Conservation (phyloP, 1,139 yeast genomes). For the Zygotorulaspora mrakii region DNA sequence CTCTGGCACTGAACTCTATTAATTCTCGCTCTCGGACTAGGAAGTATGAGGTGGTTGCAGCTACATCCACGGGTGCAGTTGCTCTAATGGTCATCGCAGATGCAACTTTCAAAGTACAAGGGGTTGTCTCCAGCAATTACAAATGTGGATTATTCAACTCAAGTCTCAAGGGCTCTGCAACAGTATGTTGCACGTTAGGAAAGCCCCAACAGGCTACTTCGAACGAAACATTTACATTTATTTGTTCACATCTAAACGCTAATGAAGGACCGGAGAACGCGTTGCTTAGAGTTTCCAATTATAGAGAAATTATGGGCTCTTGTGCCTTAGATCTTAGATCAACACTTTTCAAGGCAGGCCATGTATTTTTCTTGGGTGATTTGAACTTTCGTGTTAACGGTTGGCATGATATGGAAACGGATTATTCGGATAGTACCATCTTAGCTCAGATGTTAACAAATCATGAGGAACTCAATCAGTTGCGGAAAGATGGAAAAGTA, state of each 20-base stretch:
- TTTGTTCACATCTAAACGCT: conserved; percentile 70
- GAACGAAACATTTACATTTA: conserved; percentile 52
- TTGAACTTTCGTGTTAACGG: conserved; percentile 59
- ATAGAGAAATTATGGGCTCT: conserved; percentile 47
- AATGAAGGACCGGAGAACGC: conserved; percentile 58
- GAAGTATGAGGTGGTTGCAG: conserved; percentile 46
- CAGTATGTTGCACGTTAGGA: conserved; percentile 46
- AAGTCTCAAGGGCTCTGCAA: conserved; percentile 73
- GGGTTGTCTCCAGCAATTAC: conserved; percentile 39
- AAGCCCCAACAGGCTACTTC: conserved; percentile 23
- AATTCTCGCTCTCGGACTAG: conserved; percentile 37
- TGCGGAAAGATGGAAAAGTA: conserved; percentile 44
- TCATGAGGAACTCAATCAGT: conserved; percentile 58
- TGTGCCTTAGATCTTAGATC: conserved; percentile 54
- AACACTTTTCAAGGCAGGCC: conserved; percentile 44
- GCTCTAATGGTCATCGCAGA: conserved; percentile 58
- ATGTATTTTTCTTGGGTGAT: conserved; percentile 76
- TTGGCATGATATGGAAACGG: conserved; percentile 15
- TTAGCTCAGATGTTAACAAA: conserved; percentile 20
- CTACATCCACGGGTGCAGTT: conserved; percentile 59
- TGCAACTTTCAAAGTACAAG: conserved; percentile 37
- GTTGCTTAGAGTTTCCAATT: conserved; percentile 50
- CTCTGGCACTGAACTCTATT: conserved; percentile 43
- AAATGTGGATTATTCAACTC: conserved; percentile 57
- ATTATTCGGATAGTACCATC: conserved; percentile 19